Evolutionary conservation across 208 protist genomes (phyloP).

Genomic region (Lotmaria passim): DNA sequence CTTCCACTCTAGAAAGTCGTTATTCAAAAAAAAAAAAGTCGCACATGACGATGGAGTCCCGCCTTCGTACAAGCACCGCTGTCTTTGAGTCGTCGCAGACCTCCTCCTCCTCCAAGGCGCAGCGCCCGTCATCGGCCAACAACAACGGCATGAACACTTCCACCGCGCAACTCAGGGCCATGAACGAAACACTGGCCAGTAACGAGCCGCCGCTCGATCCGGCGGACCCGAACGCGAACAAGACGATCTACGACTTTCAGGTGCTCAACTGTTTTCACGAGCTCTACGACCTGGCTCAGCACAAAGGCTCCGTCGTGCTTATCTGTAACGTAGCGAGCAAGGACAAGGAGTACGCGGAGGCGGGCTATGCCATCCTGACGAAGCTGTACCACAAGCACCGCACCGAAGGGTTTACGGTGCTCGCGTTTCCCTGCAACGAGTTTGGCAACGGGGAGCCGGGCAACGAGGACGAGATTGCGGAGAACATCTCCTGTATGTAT

Average conservation of each 20-base stretch:
- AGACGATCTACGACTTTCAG: slow-evolving; percentile 75
- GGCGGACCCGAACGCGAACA: slow-evolving; percentile 19
- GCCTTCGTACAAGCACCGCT: background rate
- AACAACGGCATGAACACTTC: slow-evolving; percentile 6
- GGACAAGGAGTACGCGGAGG: slow-evolving; percentile 82
- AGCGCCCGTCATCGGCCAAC: background rate
- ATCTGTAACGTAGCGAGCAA: slow-evolving; percentile 92
- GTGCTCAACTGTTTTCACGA: slow-evolving; percentile 62
- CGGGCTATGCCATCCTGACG: slow-evolving; percentile 67
- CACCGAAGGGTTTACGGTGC: slow-evolving; percentile 63
- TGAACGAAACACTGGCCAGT: slow-evolving; percentile 24
- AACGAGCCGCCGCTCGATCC: slow-evolving; percentile 12
- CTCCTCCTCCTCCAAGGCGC: background rate
- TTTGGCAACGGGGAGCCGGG: slow-evolving; percentile 87
- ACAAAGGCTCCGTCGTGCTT: slow-evolving; percentile 82
- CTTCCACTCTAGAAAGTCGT: too few species aligned
- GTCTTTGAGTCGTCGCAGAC: background rate
- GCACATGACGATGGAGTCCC: slow-evolving; percentile 6
- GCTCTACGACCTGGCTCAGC: slow-evolving; percentile 78
- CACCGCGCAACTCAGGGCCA: background rate
- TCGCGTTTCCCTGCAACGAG: slow-evolving; percentile 93
- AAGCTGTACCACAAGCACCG: slow-evolving; percentile 82
- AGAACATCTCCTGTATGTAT: slow-evolving; percentile 64
- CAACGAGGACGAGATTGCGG: slow-evolving; percentile 72
- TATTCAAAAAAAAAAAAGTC: background rate